These are phyloP conservation scores for Torulaspora quercuum DNA, from an alignment of 805 yeast genomes.

Conservation along the genomic window DNA sequence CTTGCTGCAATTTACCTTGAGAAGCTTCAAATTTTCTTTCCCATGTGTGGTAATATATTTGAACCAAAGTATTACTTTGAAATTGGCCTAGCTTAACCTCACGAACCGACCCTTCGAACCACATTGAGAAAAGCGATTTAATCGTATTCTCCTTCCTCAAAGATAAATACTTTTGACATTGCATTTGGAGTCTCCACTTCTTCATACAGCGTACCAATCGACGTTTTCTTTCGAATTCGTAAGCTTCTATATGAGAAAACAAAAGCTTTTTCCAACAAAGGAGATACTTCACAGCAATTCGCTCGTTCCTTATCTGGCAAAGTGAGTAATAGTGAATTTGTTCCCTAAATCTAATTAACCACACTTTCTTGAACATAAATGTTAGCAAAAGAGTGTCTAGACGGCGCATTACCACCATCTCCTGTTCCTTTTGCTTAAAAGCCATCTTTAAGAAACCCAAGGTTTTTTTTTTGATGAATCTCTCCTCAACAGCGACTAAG, in stretches of 20 bases:
- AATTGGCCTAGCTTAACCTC: constrained; percentile 3
- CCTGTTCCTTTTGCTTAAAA: constrained; percentile 15
- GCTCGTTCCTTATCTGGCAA: constrained; percentile 10
- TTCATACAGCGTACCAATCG: neutral
- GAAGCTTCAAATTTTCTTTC: neutral
- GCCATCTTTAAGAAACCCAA: constrained; percentile 8
- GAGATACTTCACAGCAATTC: constrained; percentile 5
- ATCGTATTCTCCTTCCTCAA: neutral
- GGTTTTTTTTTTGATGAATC: constrained; percentile 13
- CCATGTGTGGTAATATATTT: constrained; percentile 8
- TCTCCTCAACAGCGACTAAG: constrained; percentile 10
- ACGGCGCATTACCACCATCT: constrained; percentile 7
- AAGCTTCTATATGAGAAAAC: constrained; percentile 9
- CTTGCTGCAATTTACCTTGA: constrained; percentile 1
- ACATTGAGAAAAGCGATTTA: neutral
- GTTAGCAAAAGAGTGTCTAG: constrained; percentile 11
- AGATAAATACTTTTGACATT: neutral
- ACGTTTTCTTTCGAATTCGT: constrained; percentile 2
- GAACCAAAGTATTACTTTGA: neutral
- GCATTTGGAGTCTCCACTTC: constrained; percentile 9
- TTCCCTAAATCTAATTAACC: constrained; percentile 25
- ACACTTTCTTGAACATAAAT: constrained; percentile 19
- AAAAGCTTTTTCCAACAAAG: constrained; percentile 13
- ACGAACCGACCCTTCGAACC: constrained; percentile 3
- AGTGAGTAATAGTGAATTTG: constrained; percentile 16